Conservation (phyloP, 169 alveolate genomes). For the Babesia microti region DNA sequence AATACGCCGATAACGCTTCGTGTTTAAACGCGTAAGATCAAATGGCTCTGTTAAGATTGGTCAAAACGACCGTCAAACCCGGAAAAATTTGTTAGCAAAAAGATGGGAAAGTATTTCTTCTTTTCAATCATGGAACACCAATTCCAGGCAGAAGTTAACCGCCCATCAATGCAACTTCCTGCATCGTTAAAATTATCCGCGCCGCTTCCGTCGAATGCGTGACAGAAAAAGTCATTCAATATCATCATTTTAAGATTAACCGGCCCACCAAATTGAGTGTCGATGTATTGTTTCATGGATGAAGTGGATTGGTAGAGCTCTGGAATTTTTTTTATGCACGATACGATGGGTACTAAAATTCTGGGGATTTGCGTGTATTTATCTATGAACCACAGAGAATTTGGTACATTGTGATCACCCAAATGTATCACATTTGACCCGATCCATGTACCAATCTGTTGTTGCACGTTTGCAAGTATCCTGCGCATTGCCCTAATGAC, state of each 20-base stretch:
- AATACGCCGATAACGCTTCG: no score
- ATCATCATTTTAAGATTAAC: conserved; percentile 61
- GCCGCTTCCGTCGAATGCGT: conserved; percentile 89
- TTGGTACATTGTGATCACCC: conserved; percentile 87
- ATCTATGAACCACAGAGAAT: conserved; percentile 83
- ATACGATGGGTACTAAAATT: conserved; percentile 75
- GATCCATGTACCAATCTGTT: conserved; percentile 74
- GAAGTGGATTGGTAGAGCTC: conserved; percentile 62
- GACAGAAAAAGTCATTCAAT: conserved; percentile 81
- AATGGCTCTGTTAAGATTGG: conserved; percentile 6
- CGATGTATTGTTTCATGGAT: conserved; percentile 62
- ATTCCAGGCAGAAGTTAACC: conserved; percentile 87
- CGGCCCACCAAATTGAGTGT: conserved; percentile 74
- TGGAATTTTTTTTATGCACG: conserved; percentile 73
- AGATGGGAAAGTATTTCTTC: conserved; percentile 78
- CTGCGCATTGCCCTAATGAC: conserved; percentile 63
- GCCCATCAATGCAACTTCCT: conserved; percentile 88
- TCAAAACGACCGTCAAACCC: conserved; percentile 80
- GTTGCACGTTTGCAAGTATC: conserved; percentile 69
- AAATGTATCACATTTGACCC: conserved; percentile 83
- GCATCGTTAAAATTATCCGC: conserved; percentile 89
- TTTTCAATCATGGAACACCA: conserved; percentile 84
- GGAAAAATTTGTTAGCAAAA: conserved; percentile 79
- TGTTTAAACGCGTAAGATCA: no score
- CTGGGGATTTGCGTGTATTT: conserved; percentile 84